Evolutionary conservation across 495 filamentous ascomycete species (phyloP).

Genomic region (Penicillium roqueforti): DNA sequence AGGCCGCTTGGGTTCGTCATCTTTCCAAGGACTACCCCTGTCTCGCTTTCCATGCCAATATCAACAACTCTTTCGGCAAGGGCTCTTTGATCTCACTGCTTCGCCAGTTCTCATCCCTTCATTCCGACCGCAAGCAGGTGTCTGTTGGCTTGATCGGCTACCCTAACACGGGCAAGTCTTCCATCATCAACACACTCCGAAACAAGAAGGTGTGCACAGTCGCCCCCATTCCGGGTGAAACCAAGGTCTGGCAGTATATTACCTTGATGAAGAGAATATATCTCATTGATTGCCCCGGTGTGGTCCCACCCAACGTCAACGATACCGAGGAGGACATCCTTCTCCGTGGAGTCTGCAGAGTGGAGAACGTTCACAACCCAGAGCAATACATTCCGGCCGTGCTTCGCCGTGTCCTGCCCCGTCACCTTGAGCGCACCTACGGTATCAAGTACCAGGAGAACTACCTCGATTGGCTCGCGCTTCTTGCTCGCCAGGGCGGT

Average conservation of each 20-base stretch:
- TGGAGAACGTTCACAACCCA: conserved; percentile 92
- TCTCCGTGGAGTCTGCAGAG: conserved; percentile 85
- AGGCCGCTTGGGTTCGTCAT: conserved; percentile 82
- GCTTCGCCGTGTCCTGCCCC: conserved; percentile 70
- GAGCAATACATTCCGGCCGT: conserved; percentile 91
- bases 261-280: conserved; percentile 97
- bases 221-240: conserved; percentile 89
- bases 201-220: conserved; percentile 91
- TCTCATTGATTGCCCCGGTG: conserved; percentile 93
- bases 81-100: conserved; percentile 73
- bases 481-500: conserved; percentile 83
- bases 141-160: conserved; percentile 86
- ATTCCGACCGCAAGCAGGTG: conserved; percentile 87
- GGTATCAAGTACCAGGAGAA: conserved; percentile 65
- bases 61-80: conserved; percentile 90
- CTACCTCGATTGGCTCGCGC: conserved; percentile 77
- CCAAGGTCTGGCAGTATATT: conserved; percentile 97
- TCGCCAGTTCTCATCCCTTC: conserved; percentile 88
- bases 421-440: conserved; percentile 91
- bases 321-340: conserved; percentile 86
- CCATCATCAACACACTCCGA: conserved; percentile 86
- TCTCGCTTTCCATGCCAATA: conserved; percentile 84
- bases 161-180: conserved; percentile 86
- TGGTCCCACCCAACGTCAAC: conserved; percentile 78
- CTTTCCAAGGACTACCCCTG: conserved; percentile 87